Evolutionary conservation across 768 basidiomycete genomes (phyloP).

Genomic region (Tricholoma sp.): DNA sequence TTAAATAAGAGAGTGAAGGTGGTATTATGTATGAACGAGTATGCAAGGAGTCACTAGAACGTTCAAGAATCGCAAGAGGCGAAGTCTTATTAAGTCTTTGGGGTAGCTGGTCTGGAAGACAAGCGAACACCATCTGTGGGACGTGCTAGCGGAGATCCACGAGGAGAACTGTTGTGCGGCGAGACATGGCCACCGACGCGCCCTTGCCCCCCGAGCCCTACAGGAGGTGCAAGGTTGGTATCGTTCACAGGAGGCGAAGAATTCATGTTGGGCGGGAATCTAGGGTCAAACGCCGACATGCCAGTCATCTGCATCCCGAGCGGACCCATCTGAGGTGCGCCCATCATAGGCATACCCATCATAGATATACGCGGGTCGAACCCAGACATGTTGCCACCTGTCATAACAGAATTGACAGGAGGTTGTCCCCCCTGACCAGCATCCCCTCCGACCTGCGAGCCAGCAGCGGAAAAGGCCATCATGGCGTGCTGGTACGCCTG

Average conservation of each 20-base stretch:
- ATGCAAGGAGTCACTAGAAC: not conserved
- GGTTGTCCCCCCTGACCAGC: conserved; percentile 34
- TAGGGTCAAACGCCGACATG: conserved; percentile 53
- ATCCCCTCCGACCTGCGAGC: conserved; percentile 64
- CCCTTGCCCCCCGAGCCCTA: conserved; percentile 20
- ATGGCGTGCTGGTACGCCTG: conserved; percentile 89
- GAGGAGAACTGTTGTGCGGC: conserved; percentile 48
- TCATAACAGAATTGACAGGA: conserved; percentile 53
- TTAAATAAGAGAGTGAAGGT: not conserved
- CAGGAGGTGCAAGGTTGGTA: conserved; percentile 29
- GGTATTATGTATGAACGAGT: not conserved
- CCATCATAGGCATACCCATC: conserved; percentile 73
- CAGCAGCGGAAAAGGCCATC: conserved; percentile 75
- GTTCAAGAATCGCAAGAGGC: not conserved
- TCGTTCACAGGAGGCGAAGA: conserved; percentile 21
- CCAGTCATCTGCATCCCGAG: conserved; percentile 61
- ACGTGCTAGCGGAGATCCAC: conserved; percentile 48
- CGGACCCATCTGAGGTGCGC: conserved; percentile 25
- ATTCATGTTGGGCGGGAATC: conserved; percentile 40
- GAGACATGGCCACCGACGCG: conserved; percentile 22
- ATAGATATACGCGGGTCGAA: conserved; percentile 81
- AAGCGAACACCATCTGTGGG: conserved; percentile 21
- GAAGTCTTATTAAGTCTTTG: conserved; percentile 19
- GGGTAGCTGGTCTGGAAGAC: conserved; percentile 31
- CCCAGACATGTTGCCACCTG: conserved; percentile 34